Base-by-base conservation (phyloP, 2,329 filamentous ascomycete species). In the Botryotinia narcissicola region DNA sequence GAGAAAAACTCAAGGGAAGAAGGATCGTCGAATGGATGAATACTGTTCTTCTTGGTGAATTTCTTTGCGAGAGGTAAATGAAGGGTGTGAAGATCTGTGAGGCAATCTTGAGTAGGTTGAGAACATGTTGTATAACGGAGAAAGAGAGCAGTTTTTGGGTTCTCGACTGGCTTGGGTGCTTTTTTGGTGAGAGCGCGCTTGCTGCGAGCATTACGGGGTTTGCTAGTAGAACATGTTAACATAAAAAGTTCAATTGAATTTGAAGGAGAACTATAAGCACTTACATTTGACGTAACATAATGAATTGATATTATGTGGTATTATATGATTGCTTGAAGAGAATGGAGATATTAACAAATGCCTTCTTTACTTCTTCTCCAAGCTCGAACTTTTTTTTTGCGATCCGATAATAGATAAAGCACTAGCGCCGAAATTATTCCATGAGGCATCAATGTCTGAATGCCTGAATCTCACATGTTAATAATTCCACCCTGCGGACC, bases 21-120 rank as follows among this genome's bases (percentile, higher is more conserved):
- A 76, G 92, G 85, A 82, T 97, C 94, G 83, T 98, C 95, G 83
- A 99, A 99, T 3, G 96, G 96, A 83, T 96, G 94, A 79, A 97
- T 92, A 78, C 90, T 87, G 84, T 99, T 99, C 86, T 98, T 98
- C 88, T 98, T 99, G 84, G 90, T 93, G 85, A 99, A 97, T 78
- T 95, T 94, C 83, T 97, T 92, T 76, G 91, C 91, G 75, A 95
- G 87, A 3, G 95, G 94, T 80, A 92, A 91, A 79, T 95, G 95
- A 80, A 99, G 87, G 67, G 93, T 89, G 83, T 94, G 89, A 73
- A 99, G 88, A 80, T 98, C 96, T 78, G 90, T 92, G 75, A 98
- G 86, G 73, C 94, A 93, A 78, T 95, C 91, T 83, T 97, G 91
- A 73, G 94, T 87, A 67, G 96, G 85, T 79, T 95, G 91, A 63